phyloP scores from a whole-genome alignment of 768 basidiomycete genomes.

The Rhizopogon sp. region DNA sequence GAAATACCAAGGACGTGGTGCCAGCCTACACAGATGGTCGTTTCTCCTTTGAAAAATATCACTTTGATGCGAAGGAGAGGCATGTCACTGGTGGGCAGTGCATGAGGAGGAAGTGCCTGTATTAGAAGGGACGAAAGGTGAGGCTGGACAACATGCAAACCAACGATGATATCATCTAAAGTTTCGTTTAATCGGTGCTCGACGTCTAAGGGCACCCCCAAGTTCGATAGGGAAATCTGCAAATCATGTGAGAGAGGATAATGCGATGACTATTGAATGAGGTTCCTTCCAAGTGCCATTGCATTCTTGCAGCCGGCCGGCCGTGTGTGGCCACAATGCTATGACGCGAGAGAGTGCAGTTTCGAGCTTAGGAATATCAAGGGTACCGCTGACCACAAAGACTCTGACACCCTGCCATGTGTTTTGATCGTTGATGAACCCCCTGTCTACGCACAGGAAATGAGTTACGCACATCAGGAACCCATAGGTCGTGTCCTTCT shows the following conservation, averaged over 20 bases:
- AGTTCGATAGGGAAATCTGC: conserved; percentile 18
- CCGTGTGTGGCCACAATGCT: conserved; percentile 18
- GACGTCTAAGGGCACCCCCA: conserved; percentile 10
- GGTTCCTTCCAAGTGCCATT: conserved; percentile 15
- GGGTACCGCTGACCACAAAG: conserved; percentile 9
- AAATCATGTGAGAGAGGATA: background rate
- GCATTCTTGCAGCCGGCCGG: conserved; percentile 14
- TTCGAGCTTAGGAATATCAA: conserved; percentile 13
- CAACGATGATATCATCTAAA: conserved; percentile 7
- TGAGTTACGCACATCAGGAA: conserved; percentile 7
- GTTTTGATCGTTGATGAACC: conserved; percentile 1
- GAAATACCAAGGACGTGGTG: conserved; percentile 27
- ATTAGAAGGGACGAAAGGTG: conserved; percentile 13
- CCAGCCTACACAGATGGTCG: conserved; percentile 28
- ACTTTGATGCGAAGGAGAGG: conserved; percentile 25
- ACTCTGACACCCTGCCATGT: conserved; percentile 7
- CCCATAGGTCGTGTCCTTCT: conserved; percentile 17
- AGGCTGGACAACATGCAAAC: conserved; percentile 19
- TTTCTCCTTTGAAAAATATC: conserved; percentile 16
- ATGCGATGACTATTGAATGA: background rate
- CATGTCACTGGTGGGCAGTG: conserved; percentile 9
- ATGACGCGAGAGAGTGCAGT: conserved; percentile 14
- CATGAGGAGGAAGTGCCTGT: conserved; percentile 8
- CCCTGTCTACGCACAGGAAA: background rate
- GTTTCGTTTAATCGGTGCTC: conserved; percentile 4